These are phyloP conservation scores for Pyricularia pennisetigena DNA, from an alignment of 2,329 filamentous ascomycete genomes.

Conservation along the genomic window DNA sequence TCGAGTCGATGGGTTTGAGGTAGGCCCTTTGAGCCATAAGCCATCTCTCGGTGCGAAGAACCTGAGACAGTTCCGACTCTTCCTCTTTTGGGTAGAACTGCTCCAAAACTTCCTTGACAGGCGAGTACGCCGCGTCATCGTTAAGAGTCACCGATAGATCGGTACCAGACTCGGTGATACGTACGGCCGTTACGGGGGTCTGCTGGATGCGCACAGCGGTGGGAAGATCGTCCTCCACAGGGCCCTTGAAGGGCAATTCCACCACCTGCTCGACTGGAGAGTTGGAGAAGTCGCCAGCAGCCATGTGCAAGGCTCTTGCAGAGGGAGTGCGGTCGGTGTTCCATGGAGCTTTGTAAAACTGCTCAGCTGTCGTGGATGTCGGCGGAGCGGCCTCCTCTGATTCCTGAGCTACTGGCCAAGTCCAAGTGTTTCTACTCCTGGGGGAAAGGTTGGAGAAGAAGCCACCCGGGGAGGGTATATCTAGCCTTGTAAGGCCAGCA, in stretches of 20 bases:
- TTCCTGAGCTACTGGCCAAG: slow-evolving; percentile 43
- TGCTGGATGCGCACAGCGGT: slow-evolving; percentile 40
- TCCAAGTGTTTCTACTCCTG: slow-evolving; percentile 73
- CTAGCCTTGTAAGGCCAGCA: slow-evolving; percentile 68
- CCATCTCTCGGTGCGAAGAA: slow-evolving; percentile 82
- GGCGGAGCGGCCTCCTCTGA: slow-evolving; percentile 48
- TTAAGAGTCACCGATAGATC: slow-evolving; percentile 14
- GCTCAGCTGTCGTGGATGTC: slow-evolving; percentile 83
- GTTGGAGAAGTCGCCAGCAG: slow-evolving; percentile 23
- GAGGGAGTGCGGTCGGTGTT: slow-evolving; percentile 29
- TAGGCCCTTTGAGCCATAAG: slow-evolving; percentile 73
- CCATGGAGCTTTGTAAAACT: slow-evolving; percentile 85
- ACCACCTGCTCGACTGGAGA: slow-evolving; percentile 58
- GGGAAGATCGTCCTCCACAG: slow-evolving; percentile 49
- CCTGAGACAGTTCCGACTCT: slow-evolving; percentile 58
- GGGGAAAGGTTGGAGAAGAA: slow-evolving; percentile 84
- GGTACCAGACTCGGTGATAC: slow-evolving; percentile 16
- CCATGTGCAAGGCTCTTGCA: slow-evolving; percentile 25
- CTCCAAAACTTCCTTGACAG: slow-evolving; percentile 49
- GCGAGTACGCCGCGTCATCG: slow-evolving; percentile 26
- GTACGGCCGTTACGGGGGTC: slow-evolving; percentile 24
- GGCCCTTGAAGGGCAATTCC: slow-evolving; percentile 36
- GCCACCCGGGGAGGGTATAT: slow-evolving; percentile 82
- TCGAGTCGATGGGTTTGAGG: slow-evolving; percentile 54
- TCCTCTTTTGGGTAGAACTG: slow-evolving; percentile 68